Evolutionary conservation across 1,139 yeast genomes (phyloP).

Genomic region (Pichia sp.): DNA sequence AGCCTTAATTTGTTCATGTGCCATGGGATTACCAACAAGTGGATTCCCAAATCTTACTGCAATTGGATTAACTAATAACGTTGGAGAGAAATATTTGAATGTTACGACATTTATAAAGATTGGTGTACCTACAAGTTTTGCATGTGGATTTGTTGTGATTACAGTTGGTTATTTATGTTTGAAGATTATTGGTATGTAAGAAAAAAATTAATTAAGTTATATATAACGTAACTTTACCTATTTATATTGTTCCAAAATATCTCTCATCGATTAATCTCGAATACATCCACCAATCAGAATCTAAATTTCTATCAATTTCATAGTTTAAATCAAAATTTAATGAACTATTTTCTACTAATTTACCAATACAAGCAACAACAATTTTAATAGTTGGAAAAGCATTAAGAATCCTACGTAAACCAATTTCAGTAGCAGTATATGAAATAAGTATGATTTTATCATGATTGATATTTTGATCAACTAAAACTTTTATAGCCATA

Average conservation of each 20-base stretch:
- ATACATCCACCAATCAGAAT: conserved; percentile 56
- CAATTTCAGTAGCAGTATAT: conserved; percentile 75
- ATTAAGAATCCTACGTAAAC: conserved; percentile 63
- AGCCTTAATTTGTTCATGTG: conserved; percentile 80
- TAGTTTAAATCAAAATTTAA: not conserved
- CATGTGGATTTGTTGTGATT: conserved; percentile 62
- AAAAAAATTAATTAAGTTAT: not conserved
- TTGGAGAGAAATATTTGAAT: conserved; percentile 78
- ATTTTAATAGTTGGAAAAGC: conserved; percentile 62
- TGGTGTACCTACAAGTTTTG: conserved; percentile 80
- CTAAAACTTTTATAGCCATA: conserved; percentile 84
- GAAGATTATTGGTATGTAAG: conserved; percentile 31
- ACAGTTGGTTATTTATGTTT: conserved; percentile 77
- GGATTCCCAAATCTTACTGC: conserved; percentile 98
- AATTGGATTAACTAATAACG: conserved; percentile 82
- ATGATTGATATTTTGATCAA: conserved; percentile 71
- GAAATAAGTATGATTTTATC: conserved; percentile 62
- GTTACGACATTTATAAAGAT: conserved; percentile 78
- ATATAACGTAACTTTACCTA: not conserved
- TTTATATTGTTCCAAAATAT: conserved; percentile 64
- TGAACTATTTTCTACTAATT: not conserved
- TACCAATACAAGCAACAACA: conserved; percentile 55
- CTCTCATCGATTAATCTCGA: conserved; percentile 68
- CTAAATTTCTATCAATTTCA: conserved; percentile 6
- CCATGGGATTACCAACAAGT: conserved; percentile 94